Percentiles rank a stretch among this genome's conserved stretches.
Conservation (phyloP, 441 rosid genomes). For the Rhodomyrtus psidioides region DNA sequence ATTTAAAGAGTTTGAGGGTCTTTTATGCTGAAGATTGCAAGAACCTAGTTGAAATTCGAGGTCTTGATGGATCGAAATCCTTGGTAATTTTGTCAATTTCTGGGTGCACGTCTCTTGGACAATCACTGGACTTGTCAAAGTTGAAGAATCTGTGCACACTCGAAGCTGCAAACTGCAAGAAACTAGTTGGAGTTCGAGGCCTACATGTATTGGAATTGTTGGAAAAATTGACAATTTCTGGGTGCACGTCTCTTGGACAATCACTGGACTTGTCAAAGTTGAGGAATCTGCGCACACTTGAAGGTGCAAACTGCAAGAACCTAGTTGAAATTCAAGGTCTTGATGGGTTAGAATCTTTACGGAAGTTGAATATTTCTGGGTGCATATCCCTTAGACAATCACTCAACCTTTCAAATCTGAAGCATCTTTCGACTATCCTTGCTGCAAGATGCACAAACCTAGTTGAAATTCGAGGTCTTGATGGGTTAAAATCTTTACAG, state of each 20-base stretch:
- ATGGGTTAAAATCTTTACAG: rapidly evolving
- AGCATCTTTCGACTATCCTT: too few species aligned
- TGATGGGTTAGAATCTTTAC: background rate
- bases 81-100: rapidly evolving
- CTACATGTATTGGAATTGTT: too few species aligned
- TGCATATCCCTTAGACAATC: background rate
- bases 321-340: background rate
- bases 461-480: too few species aligned
- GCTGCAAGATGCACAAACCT: too few species aligned
- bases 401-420: background rate
- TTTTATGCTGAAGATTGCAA: background rate
- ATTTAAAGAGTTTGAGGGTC: too few species aligned
- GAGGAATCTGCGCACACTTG: background rate
- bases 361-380: rapidly evolving
- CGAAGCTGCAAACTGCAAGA: too few species aligned
- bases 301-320: background rate
- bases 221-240: rapidly evolving
- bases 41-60: background rate
- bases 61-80: background rate
- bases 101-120: background rate
- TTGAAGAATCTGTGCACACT: too few species aligned
- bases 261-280: background rate
- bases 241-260: background rate
- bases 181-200: too few species aligned
- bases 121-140: background rate